Evolutionary conservation across 2,329 filamentous ascomycete genomes (phyloP).

Genomic region (Fusarium sp.): DNA sequence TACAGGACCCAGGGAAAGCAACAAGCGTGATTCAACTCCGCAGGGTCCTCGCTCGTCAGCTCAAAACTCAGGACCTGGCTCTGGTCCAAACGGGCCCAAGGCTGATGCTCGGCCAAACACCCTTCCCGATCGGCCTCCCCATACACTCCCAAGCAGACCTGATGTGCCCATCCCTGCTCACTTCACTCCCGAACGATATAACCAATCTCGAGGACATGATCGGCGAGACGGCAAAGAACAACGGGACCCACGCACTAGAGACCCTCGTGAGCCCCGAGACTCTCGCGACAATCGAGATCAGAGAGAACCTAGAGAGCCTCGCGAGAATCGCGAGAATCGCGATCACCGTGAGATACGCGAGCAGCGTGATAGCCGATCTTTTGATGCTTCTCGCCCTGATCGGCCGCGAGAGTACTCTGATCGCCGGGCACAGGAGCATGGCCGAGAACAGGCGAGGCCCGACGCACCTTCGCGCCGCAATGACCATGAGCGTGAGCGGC

Average conservation of each 20-base stretch:
- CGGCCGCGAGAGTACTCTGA: slow-evolving; percentile 59
- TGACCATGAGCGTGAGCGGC: slow-evolving; percentile 58
- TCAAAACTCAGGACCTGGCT: slow-evolving; percentile 31
- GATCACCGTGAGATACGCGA: slow-evolving; percentile 53
- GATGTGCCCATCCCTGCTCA: slow-evolving; percentile 67
- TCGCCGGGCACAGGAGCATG: slow-evolving; percentile 55
- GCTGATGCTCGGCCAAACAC: slow-evolving; percentile 49
- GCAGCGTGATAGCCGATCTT: slow-evolving; percentile 50
- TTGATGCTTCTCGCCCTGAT: slow-evolving; percentile 56
- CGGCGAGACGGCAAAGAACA: slow-evolving; percentile 53
- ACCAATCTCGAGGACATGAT: slow-evolving; percentile 55
- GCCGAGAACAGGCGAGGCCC: slow-evolving; percentile 40
- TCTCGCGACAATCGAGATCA: slow-evolving; percentile 44
- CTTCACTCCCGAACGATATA: slow-evolving; percentile 60
- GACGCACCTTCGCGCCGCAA: slow-evolving; percentile 53
- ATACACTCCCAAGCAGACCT: slow-evolving; percentile 67
- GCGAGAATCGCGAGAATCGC: slow-evolving; percentile 55
- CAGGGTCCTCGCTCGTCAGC: slow-evolving; percentile 44
- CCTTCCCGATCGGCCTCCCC: slow-evolving; percentile 53
- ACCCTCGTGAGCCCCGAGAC: slow-evolving; percentile 48
- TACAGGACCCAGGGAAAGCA: slow-evolving; percentile 42
- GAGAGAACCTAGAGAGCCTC: slow-evolving; percentile 53
- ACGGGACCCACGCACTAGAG: slow-evolving; percentile 50
- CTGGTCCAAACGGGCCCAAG: slow-evolving; percentile 37
- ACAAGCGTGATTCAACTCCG: slow-evolving; percentile 42